Conservation (phyloP, 2,329 filamentous ascomycete genomes). For the Nigrospora osmanthi region DNA sequence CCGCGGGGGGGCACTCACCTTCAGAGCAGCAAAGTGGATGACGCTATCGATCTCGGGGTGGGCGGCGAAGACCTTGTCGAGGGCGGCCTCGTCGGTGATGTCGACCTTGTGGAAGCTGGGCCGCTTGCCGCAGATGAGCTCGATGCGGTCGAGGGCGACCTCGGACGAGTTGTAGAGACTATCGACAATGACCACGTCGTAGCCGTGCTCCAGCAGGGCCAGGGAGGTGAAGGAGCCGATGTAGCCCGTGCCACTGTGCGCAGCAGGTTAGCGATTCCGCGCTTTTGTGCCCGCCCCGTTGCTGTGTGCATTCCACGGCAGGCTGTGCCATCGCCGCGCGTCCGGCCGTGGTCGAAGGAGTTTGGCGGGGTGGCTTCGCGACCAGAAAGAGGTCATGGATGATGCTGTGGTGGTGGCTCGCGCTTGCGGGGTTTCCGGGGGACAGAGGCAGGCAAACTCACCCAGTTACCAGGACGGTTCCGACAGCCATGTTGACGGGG, state of each 20-base stretch:
- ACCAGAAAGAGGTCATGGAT: neutral
- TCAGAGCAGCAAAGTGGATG: slow-evolving; percentile 96
- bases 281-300: neutral
- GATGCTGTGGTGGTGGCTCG: neutral
- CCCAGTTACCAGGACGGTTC: slow-evolving; percentile 90
- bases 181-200: slow-evolving; percentile 94
- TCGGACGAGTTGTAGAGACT: slow-evolving; percentile 95
- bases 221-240: slow-evolving; percentile 97
- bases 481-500: slow-evolving; percentile 57
- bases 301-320: neutral
- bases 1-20: slow-evolving; percentile 46
- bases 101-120: slow-evolving; percentile 81
- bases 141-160: slow-evolving; percentile 88
- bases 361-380: neutral
- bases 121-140: slow-evolving; percentile 83
- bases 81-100: slow-evolving; percentile 73
- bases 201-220: slow-evolving; percentile 84
- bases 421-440: neutral
- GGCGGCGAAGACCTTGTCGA: slow-evolving; percentile 81
- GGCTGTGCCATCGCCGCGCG: neutral
- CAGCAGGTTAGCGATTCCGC: slow-evolving; percentile 6
- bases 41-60: slow-evolving; percentile 95
- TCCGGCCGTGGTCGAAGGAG: neutral
- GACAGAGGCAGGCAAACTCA: slow-evolving; percentile 36
- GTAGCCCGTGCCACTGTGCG: slow-evolving; percentile 85